These are phyloP conservation scores for Leishmania mexicana DNA, from an alignment of 208 protist species.

Conservation along the genomic window DNA sequence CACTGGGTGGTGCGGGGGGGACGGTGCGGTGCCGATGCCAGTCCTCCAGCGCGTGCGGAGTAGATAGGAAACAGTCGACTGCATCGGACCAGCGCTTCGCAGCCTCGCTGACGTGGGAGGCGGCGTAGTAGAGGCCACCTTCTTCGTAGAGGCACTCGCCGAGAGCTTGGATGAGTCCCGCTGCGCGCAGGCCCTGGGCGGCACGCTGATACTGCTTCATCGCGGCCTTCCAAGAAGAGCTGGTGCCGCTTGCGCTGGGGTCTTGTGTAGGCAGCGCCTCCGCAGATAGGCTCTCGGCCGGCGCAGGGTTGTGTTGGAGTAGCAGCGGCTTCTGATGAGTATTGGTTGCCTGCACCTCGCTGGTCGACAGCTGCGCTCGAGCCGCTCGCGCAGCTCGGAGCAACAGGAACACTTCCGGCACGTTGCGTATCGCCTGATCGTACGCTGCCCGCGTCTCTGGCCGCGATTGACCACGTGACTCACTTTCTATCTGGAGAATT, in stretches of 20 bases:
- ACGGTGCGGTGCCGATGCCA: conserved; percentile 39
- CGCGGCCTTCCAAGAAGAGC: conserved; percentile 35
- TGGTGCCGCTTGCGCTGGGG: not conserved
- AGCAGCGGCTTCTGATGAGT: not conserved
- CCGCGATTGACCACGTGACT: not conserved
- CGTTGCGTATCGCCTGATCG: conserved; percentile 36
- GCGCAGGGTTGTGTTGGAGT: not conserved
- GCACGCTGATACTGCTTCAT: conserved; percentile 49
- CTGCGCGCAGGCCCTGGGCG: conserved; percentile 46
- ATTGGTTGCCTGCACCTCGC: not conserved
- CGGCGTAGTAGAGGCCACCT: conserved; percentile 52
- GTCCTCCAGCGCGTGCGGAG: conserved; percentile 52
- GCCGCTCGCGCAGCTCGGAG: conserved; percentile 39
- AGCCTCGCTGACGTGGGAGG: conserved; percentile 45
- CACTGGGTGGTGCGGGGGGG: conserved; percentile 15
- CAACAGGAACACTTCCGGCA: conserved; percentile 44
- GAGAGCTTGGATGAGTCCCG: conserved; percentile 58
- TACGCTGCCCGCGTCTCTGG: conserved; percentile 27
- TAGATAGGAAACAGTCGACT: conserved; percentile 67
- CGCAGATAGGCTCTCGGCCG: not conserved
- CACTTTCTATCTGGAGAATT: conserved; percentile 39
- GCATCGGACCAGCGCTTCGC: conserved; percentile 69
- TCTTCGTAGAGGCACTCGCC: conserved; percentile 77
- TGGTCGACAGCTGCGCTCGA: conserved; percentile 36
- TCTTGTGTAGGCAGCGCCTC: not conserved